Base-by-base conservation (phyloP, 129 eudicot genomes). In the Sambucus nigra region DNA sequence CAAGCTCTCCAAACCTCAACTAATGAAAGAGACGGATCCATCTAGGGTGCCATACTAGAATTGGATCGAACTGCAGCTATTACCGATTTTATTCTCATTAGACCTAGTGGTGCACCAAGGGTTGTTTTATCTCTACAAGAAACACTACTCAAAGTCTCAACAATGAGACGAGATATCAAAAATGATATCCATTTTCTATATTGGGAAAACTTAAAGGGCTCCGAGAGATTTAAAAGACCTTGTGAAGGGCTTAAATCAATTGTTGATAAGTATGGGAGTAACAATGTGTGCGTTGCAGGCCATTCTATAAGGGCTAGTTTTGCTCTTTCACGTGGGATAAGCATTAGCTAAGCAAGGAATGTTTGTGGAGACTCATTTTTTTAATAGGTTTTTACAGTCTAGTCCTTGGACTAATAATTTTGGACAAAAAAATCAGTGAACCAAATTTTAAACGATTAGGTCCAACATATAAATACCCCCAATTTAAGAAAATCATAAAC, bases 261-360 rank as follows among this genome's bases (percentile, higher is more conserved):
- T 10, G 61, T 81, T 22, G 76, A 69, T 39, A 70, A 65, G 13
- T 82, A 78, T 33, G 98, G 98, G 24, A 82, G 98, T 50, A 69
- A 66, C 53, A 91, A 82, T 25, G 81, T 91, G 15, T 85, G 94
- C 15, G 51, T 91, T 28, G 95, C 94, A 3, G 98, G 98, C 3
- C 98, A 91, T 51, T 91, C 95, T 8, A 60, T 91, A 38, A 95
- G 98, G 22, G 98, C 98, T 1, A 95, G 95, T 1, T 91, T 91
- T 51, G 98, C 98, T 2, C 94, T 91, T n/a, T 19, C 98, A 91
- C 47, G 78, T 91, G 0, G 98, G 98, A 33, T 85, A 91, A 69
- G 68, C 86, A 9, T 55, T 91, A 35, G 98, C 98, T 26, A 85
- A 91, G 70, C 83, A 85, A 46, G 89, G 88, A 14, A 59, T 82